A percentile compares a stretch with the other conserved stretches of the same genome.
These are phyloP conservation scores for Eimeria sp. DNA, from an alignment of 169 alveolate species.

Conservation along the genomic window DNA sequence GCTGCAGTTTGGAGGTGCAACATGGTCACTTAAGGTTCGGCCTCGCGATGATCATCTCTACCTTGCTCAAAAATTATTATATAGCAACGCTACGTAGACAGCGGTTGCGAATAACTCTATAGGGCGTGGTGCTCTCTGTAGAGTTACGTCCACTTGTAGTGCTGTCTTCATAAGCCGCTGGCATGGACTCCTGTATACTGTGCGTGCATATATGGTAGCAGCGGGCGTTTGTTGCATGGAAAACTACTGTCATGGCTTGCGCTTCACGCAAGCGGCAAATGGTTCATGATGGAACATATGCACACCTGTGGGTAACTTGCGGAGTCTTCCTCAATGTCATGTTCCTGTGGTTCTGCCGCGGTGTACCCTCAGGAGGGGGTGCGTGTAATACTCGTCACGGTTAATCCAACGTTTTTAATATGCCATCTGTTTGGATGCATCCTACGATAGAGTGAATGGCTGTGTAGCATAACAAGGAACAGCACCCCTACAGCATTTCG, in stretches of 20 bases:
- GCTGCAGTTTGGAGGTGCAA: neutral
- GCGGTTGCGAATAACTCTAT: neutral
- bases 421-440: no score
- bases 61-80: no score
- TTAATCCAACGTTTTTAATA: no score
- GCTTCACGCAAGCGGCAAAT: neutral
- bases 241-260: neutral
- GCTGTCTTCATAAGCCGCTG: neutral
- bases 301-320: neutral
- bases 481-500: no score
- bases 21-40: neutral
- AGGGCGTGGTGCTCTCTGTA: neutral
- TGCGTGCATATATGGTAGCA: neutral
- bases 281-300: neutral
- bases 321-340: neutral
- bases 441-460: no score
- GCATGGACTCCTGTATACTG: neutral
- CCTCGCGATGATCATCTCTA: neutral
- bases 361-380: no score
- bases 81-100: neutral
- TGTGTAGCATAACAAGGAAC: no score
- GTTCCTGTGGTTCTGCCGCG: neutral
- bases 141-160: neutral
- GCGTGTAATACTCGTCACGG: no score
- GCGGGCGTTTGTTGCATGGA: no score